A percentile compares a stretch with the other conserved stretches of the same genome.
Conservation (phyloP, 495 filamentous ascomycete species). For the Podospora comata region DNA sequence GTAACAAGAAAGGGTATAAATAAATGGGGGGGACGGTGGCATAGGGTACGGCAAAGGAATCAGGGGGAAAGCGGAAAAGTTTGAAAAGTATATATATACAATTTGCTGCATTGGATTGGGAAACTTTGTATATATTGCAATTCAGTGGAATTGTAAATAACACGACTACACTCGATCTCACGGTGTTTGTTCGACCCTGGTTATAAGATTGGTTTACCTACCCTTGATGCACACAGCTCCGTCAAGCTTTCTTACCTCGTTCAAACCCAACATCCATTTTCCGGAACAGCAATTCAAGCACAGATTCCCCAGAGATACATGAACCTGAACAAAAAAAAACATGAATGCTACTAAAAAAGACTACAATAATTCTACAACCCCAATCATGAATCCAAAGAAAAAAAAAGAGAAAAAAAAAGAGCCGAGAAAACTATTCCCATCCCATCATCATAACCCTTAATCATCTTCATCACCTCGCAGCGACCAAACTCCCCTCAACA, state of each 20-base stretch:
- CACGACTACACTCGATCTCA: no score
- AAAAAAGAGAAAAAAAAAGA: neutral
- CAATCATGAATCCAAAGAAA: neutral
- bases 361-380: neutral
- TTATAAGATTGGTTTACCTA: no score
- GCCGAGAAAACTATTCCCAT: neutral
- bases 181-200: no score
- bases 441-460: neutral
- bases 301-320: no score
- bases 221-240: no score
- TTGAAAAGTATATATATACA: neutral
- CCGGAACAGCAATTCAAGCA: no score
- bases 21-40: no score
- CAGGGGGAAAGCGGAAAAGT: neutral
- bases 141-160: neutral
- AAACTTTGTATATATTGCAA: neutral
- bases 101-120: neutral
- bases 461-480: conserved; percentile 13
- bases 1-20: neutral
- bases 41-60: neutral
- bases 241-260: no score
- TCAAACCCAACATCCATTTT: no score
- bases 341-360: neutral
- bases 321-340: neutral
- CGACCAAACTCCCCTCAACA: conserved; percentile 4